Evolutionary conservation across 2,329 filamentous ascomycete species (phyloP).

Genomic region (Peltaster fructicola): DNA sequence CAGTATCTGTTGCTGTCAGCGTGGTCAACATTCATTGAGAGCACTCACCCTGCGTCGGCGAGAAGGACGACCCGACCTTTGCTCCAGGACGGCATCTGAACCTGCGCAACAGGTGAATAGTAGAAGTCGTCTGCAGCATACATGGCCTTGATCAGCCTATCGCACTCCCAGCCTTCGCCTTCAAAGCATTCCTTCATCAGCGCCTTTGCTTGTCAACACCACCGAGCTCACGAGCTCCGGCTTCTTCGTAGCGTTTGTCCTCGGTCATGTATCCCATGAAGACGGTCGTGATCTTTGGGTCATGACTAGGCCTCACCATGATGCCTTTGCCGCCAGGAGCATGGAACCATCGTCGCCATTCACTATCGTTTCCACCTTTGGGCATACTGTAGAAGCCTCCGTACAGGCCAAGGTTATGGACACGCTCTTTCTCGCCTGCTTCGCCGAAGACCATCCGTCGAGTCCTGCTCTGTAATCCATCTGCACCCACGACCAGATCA

Average conservation of each 20-base stretch:
- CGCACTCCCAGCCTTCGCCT: constrained; percentile 14
- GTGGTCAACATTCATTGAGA: neutral
- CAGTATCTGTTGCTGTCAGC: constrained; percentile 8
- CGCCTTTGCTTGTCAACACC: constrained; percentile 11
- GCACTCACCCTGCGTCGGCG: constrained; percentile 14
- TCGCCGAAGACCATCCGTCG: constrained; percentile 13
- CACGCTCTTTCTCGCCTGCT: constrained; percentile 5
- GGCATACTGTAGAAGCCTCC: constrained; percentile 17
- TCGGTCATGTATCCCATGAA: constrained; percentile 12
- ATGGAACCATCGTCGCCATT: constrained; percentile 17
- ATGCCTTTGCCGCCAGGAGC: constrained; percentile 13
- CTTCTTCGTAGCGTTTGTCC: constrained; percentile 8
- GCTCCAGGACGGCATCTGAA: constrained; percentile 14
- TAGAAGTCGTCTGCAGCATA: constrained; percentile 16
- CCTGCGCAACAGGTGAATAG: constrained; percentile 15
- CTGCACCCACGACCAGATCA: constrained; percentile 18
- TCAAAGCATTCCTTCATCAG: constrained; percentile 13
- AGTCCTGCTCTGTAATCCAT: constrained; percentile 15
- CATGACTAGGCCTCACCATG: constrained; percentile 15
- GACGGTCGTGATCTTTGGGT: constrained; percentile 8
- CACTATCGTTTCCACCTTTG: constrained; percentile 8
- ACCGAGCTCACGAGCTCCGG: constrained; percentile 6
- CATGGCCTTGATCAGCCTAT: constrained; percentile 13
- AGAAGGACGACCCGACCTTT: constrained; percentile 15
- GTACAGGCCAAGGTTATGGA: constrained; percentile 13